Base-by-base conservation (phyloP, 768 basidiomycete genomes). In the Neoboletus magnificus region DNA sequence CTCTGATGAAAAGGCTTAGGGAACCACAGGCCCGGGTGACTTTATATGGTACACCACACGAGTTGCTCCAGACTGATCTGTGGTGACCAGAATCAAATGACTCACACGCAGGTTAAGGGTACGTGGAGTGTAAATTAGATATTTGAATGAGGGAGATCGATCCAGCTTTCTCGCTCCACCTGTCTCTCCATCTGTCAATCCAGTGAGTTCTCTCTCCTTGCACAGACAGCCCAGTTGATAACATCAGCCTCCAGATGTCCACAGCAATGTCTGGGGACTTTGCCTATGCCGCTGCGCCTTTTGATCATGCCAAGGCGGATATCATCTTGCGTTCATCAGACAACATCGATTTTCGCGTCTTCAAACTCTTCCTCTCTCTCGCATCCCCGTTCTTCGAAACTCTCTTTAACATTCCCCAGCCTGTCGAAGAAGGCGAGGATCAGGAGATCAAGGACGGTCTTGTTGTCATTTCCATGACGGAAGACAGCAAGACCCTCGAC, bases 321-420 rank as follows among this genome's bases (percentile, higher is more conserved):
- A 27, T 71, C 35, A 62, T 70, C 27, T 33, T 71, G 11, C 69
- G 59, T 5, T 65, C 66, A 20, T 63, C 61, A 6, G 68, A 71
- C 56, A 57, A 60, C 9, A 47, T 72, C 36, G 64, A 76, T 49
- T 63, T 74, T 43, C 64, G 59, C 11, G 48, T 71, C 13, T 71
- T 73, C 59, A 73, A 62, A 15, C 54, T 63, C 5, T 66, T 75
- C 39, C 70, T 75, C 20, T 62, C 65, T 11, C 64, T 73, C 18
- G 63, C 73, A 0, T 76, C 75, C 13, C 63, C 18, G 0, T 62
- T 74, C 49, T 78, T 75, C 45, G 57, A 65, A 22, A 56, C 62
- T 23, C 70, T 77, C 60, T 72, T 76, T 47, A 49, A 52, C 15
- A 54, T 72, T 1, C 68, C 69, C 0, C 66, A 73, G 37, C 60